Evolutionary conservation across 148 eudicot species (phyloP).

Genomic region (Fallopia convolvulus): DNA sequence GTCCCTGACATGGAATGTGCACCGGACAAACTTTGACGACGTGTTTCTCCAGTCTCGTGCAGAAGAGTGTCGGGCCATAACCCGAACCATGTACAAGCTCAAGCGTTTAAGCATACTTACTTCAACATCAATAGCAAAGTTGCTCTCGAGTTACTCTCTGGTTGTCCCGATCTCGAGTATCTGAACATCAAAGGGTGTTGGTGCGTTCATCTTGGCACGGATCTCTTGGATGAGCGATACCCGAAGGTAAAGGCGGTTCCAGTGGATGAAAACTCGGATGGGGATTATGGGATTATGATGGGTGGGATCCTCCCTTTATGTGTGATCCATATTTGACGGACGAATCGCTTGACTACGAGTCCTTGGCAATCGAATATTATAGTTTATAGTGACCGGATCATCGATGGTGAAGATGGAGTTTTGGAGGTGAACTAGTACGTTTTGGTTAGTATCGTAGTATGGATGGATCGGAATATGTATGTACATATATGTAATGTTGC

Average conservation of each 20-base stretch:
- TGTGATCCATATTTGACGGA: too few species aligned
- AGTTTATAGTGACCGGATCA: not conserved
- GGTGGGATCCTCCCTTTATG: too few species aligned
- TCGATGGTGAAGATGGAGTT: too few species aligned
- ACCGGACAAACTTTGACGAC: conserved; percentile 18
- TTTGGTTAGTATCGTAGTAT: too few species aligned
- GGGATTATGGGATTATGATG: too few species aligned
- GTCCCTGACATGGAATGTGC: conserved; percentile 55
- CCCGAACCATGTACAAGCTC: conserved; percentile 59
- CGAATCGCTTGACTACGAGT: too few species aligned
- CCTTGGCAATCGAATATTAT: not conserved
- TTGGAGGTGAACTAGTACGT: too few species aligned
- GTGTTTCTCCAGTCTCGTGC: conserved; percentile 19
- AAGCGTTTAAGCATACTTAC: conserved; percentile 53
- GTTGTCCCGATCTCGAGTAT: conserved; percentile 42
- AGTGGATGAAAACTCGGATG: conserved; percentile 24
- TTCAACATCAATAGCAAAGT: conserved; percentile 29
- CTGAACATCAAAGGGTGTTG: conserved; percentile 69
- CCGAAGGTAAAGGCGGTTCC: conserved; percentile 34
- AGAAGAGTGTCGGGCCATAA: conserved; percentile 58
- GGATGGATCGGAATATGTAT: too few species aligned
- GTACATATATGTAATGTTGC: too few species aligned
- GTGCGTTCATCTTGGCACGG: conserved; percentile 44
- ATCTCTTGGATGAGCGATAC: conserved; percentile 32
- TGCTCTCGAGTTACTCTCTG: conserved; percentile 43